Conservation (phyloP, 805 yeast species). For the Hanseniaspora singularis region DNA sequence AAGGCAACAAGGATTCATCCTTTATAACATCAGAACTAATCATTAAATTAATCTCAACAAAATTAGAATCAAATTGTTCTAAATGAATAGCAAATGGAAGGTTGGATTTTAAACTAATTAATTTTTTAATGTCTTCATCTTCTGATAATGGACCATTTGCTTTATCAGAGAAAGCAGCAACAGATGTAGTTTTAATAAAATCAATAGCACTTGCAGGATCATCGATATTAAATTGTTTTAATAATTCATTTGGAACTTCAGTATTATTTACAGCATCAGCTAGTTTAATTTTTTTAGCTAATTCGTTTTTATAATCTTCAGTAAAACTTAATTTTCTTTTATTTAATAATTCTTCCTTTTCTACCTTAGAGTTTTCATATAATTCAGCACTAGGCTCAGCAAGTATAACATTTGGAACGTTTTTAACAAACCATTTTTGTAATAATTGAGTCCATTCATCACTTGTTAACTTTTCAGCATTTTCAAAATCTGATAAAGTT, state of each 20-base stretch:
- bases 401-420: slow-evolving; percentile 51
- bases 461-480: slow-evolving; percentile 46
- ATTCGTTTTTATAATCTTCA: slow-evolving; percentile 42
- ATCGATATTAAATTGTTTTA: slow-evolving; percentile 54
- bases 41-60: slow-evolving; percentile 54
- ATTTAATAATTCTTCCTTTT: slow-evolving; percentile 38
- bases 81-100: slow-evolving; percentile 63
- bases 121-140: slow-evolving; percentile 22
- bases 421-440: slow-evolving; percentile 43
- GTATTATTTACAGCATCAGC: slow-evolving; percentile 61
- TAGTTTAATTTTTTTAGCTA: slow-evolving; percentile 39
- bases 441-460: slow-evolving; percentile 57
- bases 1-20: slow-evolving; percentile 42
- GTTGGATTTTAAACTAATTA: slow-evolving; percentile 28
- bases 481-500: slow-evolving; percentile 43
- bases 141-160: slow-evolving; percentile 26
- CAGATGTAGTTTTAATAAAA: slow-evolving; percentile 58
- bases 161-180: slow-evolving; percentile 38
- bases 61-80: slow-evolving; percentile 70
- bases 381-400: slow-evolving; percentile 55
- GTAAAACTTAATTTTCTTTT: slow-evolving; percentile 46
- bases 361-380: slow-evolving; percentile 35
- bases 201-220: slow-evolving; percentile 57
- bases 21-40: slow-evolving; percentile 44
- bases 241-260: slow-evolving; percentile 61